Conservation (phyloP, 2,329 filamentous ascomycete species). For the Botryotinia globosa region DNA sequence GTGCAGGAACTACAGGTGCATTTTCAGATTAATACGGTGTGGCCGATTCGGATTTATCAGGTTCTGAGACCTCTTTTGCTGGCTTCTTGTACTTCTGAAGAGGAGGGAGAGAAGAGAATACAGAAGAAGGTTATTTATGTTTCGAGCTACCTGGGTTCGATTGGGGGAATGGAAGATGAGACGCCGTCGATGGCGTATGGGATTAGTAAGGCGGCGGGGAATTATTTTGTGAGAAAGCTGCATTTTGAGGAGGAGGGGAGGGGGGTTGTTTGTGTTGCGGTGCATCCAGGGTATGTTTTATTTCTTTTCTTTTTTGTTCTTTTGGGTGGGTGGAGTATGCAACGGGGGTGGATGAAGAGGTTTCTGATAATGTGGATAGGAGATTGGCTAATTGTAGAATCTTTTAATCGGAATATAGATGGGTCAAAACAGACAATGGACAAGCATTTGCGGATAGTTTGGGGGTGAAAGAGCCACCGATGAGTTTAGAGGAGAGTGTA, state of each 20-base stretch:
- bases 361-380: neutral
- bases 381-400: neutral
- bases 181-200: slow-evolving; percentile 42
- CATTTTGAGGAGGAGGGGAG: slow-evolving; percentile 40
- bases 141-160: slow-evolving; percentile 34
- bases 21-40: slow-evolving; percentile 47
- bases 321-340: no score
- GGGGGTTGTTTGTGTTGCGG: slow-evolving; percentile 38
- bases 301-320: neutral
- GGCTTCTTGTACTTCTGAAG: neutral
- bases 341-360: rapidly evolving
- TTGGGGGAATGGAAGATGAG: slow-evolving; percentile 25
- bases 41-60: slow-evolving; percentile 46
- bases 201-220: slow-evolving; percentile 43
- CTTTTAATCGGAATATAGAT: slow-evolving; percentile 25
- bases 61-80: slow-evolving; percentile 43
- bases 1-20: slow-evolving; percentile 25
- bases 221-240: slow-evolving; percentile 41
- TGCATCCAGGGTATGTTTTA: slow-evolving; percentile 35
- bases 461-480: slow-evolving; percentile 39
- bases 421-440: slow-evolving; percentile 46
- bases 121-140: slow-evolving; percentile 43
- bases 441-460: slow-evolving; percentile 38
- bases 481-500: slow-evolving; percentile 40
- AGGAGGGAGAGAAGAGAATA: slow-evolving; percentile 20